Conservation (phyloP, 2,329 filamentous ascomycete species). For the Aspergillus fijiensis region DNA sequence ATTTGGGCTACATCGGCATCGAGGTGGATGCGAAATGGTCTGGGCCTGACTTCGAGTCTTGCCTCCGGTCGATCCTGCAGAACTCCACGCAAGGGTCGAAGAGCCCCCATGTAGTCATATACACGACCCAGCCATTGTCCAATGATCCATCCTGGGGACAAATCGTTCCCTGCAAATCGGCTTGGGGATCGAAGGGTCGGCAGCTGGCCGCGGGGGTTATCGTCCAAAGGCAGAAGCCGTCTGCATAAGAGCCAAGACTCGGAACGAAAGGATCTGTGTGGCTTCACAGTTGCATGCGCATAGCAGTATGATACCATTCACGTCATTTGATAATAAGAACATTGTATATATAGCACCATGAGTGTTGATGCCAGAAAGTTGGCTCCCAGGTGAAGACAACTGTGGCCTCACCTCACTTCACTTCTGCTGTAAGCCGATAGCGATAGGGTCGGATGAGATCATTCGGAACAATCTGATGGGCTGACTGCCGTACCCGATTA, state of each 20-base stretch:
- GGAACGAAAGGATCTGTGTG: background rate
- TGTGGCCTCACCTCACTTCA: background rate
- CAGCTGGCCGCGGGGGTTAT: conserved; percentile 38
- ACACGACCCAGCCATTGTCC: conserved; percentile 31
- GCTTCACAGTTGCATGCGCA: background rate
- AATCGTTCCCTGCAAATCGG: conserved; percentile 42
- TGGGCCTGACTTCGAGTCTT: conserved; percentile 20
- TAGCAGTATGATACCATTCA: background rate
- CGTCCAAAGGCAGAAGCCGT: conserved; percentile 25
- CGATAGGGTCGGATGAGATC: background rate
- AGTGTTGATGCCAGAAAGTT: background rate
- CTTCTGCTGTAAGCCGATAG: too few species aligned
- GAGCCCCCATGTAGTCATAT: conserved; percentile 34
- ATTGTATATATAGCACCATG: background rate
- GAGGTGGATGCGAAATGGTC: conserved; percentile 28
- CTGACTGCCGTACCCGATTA: background rate
- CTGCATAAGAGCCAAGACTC: background rate
- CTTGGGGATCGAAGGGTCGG: conserved; percentile 40
- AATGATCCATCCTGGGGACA: conserved; percentile 32
- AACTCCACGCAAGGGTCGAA: conserved; percentile 11
- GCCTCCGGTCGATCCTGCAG: conserved; percentile 27
- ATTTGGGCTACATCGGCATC: conserved; percentile 30
- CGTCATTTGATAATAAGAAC: background rate
- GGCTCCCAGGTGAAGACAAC: background rate
- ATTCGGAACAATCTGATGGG: background rate